phyloP scores from a whole-genome alignment of 2,329 filamentous ascomycete species.

The Elsinoe necatrix region DNA sequence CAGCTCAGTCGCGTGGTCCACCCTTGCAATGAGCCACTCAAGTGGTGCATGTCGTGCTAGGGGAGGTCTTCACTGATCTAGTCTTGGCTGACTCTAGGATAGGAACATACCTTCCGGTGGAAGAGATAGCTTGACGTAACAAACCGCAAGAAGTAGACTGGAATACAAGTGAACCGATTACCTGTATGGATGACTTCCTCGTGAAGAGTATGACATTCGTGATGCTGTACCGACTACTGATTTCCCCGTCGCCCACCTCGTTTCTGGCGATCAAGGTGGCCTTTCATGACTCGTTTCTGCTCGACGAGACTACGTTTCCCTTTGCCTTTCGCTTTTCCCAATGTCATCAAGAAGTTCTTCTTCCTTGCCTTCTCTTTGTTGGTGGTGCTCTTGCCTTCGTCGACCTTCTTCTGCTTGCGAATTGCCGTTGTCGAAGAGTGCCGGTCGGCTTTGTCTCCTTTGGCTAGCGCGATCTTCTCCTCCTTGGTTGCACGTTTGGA shows the following conservation, averaged over 20 bases:
- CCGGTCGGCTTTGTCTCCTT: constrained; percentile 61
- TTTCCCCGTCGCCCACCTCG: constrained; percentile 77
- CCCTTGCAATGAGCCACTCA: no score
- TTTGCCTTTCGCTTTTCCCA: constrained; percentile 92
- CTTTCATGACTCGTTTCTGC: constrained; percentile 69
- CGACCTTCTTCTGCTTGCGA: constrained; percentile 76
- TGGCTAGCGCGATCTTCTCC: constrained; percentile 74
- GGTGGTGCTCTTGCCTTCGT: constrained; percentile 88
- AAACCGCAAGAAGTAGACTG: no score
- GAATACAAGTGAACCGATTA: no score
- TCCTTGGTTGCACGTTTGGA: constrained; percentile 78
- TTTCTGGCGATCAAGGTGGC: constrained; percentile 75
- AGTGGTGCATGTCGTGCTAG: no score
- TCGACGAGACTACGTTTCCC: constrained; percentile 88
- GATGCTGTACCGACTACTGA: no score
- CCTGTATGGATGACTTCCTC: no score
- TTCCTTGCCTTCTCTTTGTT: constrained; percentile 94
- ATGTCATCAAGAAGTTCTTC: constrained; percentile 99
- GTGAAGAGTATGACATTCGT: no score
- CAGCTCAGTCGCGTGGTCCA: no score
- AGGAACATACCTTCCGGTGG: no score
- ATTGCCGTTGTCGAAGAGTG: constrained; percentile 81
- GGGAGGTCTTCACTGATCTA: no score
- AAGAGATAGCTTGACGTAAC: no score
- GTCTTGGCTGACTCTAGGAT: no score